Evolutionary conservation across 2,329 filamentous ascomycete species (phyloP).

Genomic region (Fusarium miscanthi): DNA sequence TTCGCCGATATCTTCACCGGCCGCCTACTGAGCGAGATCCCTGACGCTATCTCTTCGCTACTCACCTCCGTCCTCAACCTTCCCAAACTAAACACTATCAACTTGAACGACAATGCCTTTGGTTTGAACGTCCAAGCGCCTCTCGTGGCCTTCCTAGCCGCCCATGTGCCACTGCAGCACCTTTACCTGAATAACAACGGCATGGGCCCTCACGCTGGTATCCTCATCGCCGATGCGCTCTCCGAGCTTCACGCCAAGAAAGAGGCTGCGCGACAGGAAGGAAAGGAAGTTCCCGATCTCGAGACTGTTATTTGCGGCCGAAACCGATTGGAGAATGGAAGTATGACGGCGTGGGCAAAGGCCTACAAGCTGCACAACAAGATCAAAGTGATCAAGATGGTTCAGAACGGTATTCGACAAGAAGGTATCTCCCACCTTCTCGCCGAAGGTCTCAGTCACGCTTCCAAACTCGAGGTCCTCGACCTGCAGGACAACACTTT

Average conservation of each 20-base stretch:
- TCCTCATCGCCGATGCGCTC: constrained; percentile 88
- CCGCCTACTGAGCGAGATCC: constrained; percentile 92
- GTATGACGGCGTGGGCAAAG: constrained; percentile 94
- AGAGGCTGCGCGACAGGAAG: constrained; percentile 76
- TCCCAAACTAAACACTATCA: constrained; percentile 87
- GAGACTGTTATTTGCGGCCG: constrained; percentile 98
- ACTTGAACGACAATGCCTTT: constrained; percentile 98
- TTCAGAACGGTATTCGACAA: constrained; percentile 96
- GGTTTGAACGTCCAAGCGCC: constrained; percentile 95
- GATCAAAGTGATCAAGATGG: constrained; percentile 92
- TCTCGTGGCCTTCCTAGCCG: constrained; percentile 88
- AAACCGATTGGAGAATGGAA: constrained; percentile 94
- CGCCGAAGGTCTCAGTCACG: constrained; percentile 79
- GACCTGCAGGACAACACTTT: constrained; percentile 99
- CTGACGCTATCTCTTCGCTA: constrained; percentile 85
- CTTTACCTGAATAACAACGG: constrained; percentile 99
- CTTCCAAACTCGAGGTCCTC: constrained; percentile 76
- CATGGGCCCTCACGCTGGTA: constrained; percentile 89
- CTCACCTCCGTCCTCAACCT: constrained; percentile 89
- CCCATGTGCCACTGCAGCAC: constrained; percentile 90
- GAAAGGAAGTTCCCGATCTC: constrained; percentile 80
- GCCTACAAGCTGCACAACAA: constrained; percentile 85
- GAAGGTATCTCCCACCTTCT: constrained; percentile 89
- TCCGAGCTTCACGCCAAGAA: constrained; percentile 86
- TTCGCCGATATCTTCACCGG: constrained; percentile 98